These are phyloP conservation scores for Collybia sp. DNA, from an alignment of 768 basidiomycete species.

Conservation along the genomic window DNA sequence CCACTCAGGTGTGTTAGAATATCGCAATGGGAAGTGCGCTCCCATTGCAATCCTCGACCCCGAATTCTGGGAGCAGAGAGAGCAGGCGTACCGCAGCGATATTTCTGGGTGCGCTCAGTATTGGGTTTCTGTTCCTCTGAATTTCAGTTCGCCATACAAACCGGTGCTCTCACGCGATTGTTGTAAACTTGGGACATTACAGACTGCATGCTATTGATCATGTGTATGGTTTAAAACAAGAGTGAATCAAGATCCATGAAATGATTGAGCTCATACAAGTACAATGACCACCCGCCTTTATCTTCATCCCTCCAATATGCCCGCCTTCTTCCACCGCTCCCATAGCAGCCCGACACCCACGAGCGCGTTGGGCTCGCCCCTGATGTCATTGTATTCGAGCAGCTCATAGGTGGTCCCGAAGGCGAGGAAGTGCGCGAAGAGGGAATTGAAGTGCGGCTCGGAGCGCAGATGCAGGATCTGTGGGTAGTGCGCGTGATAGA, in stretches of 20 bases:
- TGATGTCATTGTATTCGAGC: constrained; percentile 85
- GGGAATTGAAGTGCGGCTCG: constrained; percentile 94
- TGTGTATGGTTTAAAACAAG: neutral
- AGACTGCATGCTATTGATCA: too few relatives aligned
- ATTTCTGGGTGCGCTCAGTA: too few relatives aligned
- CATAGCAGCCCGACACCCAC: constrained; percentile 78
- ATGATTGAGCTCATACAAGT: neutral
- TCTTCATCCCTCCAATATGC: constrained; percentile 53
- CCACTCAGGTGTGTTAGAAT: too few relatives aligned
- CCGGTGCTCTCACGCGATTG: too few relatives aligned
- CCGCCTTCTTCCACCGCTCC: constrained; percentile 90
- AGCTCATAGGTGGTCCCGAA: constrained; percentile 94
- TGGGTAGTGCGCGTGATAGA: constrained; percentile 92
- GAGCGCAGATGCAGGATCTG: constrained; percentile 90
- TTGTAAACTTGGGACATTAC: too few relatives aligned
- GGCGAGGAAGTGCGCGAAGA: constrained; percentile 96
- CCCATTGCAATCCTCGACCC: too few relatives aligned
- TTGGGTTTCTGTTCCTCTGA: too few relatives aligned
- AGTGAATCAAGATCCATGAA: neutral
- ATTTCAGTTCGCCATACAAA: too few relatives aligned
- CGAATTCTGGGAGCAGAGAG: too few relatives aligned
- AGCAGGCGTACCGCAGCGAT: too few relatives aligned
- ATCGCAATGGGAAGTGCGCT: too few relatives aligned
- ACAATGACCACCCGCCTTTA: constrained; percentile 8
- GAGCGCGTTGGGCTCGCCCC: constrained; percentile 51